phyloP scores from a whole-genome alignment of 306 rosid genomes.

The Sechiopsis laciniata region DNA sequence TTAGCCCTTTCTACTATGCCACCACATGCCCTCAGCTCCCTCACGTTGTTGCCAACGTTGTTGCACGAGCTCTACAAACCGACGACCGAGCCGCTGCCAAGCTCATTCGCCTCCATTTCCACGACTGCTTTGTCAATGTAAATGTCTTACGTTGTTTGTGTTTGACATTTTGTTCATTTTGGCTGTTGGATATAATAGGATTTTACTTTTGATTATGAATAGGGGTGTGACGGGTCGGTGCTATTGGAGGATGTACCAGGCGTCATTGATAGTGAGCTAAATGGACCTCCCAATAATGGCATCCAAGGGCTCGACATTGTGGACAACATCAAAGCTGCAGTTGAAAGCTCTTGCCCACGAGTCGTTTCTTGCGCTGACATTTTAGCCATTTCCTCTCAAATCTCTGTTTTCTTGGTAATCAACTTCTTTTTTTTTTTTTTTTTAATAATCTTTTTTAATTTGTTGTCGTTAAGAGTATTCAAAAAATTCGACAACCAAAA shows the following conservation, averaged over 20 bases:
- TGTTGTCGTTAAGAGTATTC: no score
- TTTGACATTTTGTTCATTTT: not conserved
- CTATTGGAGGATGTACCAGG: conserved; percentile 48
- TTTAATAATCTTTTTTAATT: no score
- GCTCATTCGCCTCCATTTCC: conserved; percentile 16
- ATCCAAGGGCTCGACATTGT: conserved; percentile 44
- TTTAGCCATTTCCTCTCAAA: conserved; percentile 54
- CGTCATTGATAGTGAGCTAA: conserved; percentile 58
- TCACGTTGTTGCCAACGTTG: not conserved
- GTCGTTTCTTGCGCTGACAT: conserved; percentile 79
- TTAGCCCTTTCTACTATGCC: not conserved
- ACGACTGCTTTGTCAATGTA: conserved; percentile 16
- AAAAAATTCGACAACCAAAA: no score
- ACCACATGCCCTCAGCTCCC: not conserved
- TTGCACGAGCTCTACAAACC: not conserved
- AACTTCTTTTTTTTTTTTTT: no score
- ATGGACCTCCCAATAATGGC: conserved; percentile 46
- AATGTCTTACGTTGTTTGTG: not conserved
- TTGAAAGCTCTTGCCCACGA: conserved; percentile 52
- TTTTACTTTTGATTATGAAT: no score
- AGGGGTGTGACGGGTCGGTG: conserved; percentile 72
- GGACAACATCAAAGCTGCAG: conserved; percentile 53
- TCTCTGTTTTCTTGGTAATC: conserved; percentile 52
- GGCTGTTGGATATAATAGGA: not conserved
- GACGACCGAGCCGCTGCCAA: not conserved